phyloP scores from a whole-genome alignment of 495 filamentous ascomycete species.

The Aspergillus baeticus region DNA sequence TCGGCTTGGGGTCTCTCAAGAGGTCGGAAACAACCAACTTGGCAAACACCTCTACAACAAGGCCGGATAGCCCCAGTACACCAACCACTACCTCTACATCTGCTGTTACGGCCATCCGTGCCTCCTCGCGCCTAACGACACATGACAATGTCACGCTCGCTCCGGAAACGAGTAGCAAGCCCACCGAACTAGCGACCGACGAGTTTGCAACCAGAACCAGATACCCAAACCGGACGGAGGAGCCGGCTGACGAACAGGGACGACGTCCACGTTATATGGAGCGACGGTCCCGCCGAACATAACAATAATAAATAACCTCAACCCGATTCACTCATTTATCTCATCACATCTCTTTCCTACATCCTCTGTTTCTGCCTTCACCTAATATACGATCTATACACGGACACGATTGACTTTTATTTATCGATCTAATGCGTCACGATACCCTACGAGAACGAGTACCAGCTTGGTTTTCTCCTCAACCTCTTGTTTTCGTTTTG shows the following conservation, averaged over 20 bases:
- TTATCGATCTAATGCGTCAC: constrained; percentile 12
- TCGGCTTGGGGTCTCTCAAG: constrained; percentile 28
- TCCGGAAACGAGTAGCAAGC: not conserved
- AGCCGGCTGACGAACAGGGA: constrained; percentile 17
- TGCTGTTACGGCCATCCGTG: constrained; percentile 1
- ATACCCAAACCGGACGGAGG: constrained; percentile 15
- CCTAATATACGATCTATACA: not conserved
- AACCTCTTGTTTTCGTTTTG: not conserved
- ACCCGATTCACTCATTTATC: too few relatives aligned
- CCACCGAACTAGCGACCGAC: constrained; percentile 4
- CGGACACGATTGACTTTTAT: not conserved
- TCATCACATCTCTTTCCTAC: not conserved
- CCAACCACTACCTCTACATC: not conserved
- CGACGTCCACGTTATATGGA: constrained; percentile 41
- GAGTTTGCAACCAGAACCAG: constrained; percentile 20
- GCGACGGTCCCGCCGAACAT: constrained; percentile 33
- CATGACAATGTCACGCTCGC: constrained; percentile 2
- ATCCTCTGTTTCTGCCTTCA: not conserved
- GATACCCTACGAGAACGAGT: constrained; percentile 21
- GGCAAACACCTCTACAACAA: not conserved
- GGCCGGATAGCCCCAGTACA: constrained; percentile 5
- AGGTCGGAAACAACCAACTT: constrained; percentile 17
- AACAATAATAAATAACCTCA: not conserved
- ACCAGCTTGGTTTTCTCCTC: not conserved
- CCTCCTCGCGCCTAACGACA: constrained; percentile 9